These are phyloP conservation scores for Geranium brycei DNA, from an alignment of 345 rosid genomes.

Conservation along the genomic window DNA sequence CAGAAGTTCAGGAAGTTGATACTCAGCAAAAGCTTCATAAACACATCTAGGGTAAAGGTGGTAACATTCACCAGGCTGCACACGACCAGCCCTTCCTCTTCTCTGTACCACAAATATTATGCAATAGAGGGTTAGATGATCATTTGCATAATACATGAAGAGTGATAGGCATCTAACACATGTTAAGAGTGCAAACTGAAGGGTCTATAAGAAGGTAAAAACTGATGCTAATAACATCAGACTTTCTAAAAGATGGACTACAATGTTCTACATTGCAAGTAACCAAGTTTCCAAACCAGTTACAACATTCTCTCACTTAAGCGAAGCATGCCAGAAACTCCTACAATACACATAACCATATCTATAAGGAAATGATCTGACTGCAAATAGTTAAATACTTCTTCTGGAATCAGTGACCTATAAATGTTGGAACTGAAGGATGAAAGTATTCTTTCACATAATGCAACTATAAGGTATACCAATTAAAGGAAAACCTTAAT, in stretches of 20 bases:
- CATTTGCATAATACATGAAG: background rate
- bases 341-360: background rate
- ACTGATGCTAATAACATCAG: background rate
- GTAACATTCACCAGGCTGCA: conserved; percentile 88
- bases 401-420: background rate
- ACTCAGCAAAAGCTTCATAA: conserved; percentile 88
- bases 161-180: too few relatives aligned
- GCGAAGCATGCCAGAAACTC: background rate
- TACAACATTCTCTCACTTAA: background rate
- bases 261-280: background rate
- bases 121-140: background rate
- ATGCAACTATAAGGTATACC: background rate
- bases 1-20: conserved; percentile 97
- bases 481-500: background rate
- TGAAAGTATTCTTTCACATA: background rate
- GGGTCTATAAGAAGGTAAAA: too few relatives aligned
- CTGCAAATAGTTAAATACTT: background rate
- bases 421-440: background rate
- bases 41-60: conserved; percentile 85
- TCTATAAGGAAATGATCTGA: background rate
- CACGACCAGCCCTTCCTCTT: conserved; percentile 96
- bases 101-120: conserved; percentile 37
- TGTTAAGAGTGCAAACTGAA: too few relatives aligned
- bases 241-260: background rate
- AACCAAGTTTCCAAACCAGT: background rate